These are phyloP conservation scores for Elsinoe ampelina DNA, from an alignment of 2,329 filamentous ascomycete genomes.

Conservation along the genomic window DNA sequence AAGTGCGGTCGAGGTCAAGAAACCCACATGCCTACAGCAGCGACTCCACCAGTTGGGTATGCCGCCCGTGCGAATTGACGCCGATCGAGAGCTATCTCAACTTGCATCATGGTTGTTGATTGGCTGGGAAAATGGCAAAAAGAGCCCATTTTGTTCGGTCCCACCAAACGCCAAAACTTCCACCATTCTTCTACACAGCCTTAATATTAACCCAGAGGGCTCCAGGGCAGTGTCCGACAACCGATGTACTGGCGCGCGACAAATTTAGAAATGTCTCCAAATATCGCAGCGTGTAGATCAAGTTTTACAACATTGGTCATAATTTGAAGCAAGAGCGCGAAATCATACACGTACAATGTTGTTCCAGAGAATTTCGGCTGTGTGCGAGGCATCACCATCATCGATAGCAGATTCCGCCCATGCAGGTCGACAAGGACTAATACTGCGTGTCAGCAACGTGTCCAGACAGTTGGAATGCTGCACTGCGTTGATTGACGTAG, in stretches of 20 bases:
- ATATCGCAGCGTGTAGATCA: background rate
- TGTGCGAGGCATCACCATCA: no score
- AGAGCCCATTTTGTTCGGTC: background rate
- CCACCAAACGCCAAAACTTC: background rate
- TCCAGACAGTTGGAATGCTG: no score
- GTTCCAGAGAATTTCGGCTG: no score
- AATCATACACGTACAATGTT: no score
- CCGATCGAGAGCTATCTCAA: background rate
- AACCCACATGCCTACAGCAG: background rate
- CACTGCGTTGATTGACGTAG: no score
- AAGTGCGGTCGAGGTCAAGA: background rate
- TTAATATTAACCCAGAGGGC: no score
- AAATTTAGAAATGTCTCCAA: background rate
- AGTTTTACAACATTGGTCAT: no score
- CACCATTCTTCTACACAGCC: background rate
- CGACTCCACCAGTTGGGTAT: background rate
- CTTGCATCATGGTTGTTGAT: background rate
- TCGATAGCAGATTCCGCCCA: no score
- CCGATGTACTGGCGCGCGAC: background rate
- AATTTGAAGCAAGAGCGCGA: no score
- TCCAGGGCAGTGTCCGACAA: conserved; percentile 1
- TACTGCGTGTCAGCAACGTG: no score
- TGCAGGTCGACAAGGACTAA: no score
- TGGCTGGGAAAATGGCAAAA: background rate
- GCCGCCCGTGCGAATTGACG: background rate